phyloP scores from a whole-genome alignment of 176 grass and related monocot genomes.

The Aegilops tauschii region DNA sequence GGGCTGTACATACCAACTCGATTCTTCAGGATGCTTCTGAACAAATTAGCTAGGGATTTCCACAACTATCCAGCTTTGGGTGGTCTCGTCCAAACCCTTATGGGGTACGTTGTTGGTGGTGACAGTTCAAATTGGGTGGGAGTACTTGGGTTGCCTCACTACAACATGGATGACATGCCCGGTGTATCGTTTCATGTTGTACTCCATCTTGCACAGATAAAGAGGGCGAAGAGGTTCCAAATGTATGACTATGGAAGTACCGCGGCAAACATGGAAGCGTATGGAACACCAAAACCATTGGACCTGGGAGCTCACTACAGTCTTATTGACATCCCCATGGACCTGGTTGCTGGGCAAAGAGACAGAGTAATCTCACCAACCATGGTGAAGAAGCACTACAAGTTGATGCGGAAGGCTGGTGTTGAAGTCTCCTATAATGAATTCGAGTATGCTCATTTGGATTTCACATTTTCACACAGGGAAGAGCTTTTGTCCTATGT shows the following conservation, averaged over 20 bases:
- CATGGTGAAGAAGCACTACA: constrained; percentile 95
- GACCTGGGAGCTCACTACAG: constrained; percentile 73
- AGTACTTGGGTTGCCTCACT: constrained; percentile 83
- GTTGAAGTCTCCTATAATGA: constrained; percentile 89
- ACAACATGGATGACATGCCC: constrained; percentile 99
- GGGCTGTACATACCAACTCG: constrained; percentile 94
- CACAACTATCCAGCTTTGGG: constrained; percentile 93
- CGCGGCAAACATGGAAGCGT: constrained; percentile 67
- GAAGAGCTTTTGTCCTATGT: constrained; percentile 94
- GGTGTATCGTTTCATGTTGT: constrained; percentile 90
- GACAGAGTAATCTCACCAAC: constrained; percentile 83
- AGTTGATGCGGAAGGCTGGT: constrained; percentile 60
- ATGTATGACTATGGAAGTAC: constrained; percentile 94
- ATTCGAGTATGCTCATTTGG: constrained; percentile 97
- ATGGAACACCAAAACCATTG: constrained; percentile 77
- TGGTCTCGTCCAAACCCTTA: constrained; percentile 92
- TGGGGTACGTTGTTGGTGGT: constrained; percentile 88
- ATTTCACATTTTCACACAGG: constrained; percentile 95
- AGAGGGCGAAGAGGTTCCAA: constrained; percentile 68
- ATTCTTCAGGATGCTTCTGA: constrained; percentile 98
- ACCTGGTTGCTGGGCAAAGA: constrained; percentile 79
- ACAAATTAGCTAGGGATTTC: constrained; percentile 95
- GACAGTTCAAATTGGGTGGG: constrained; percentile 98
- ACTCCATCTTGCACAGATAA: constrained; percentile 91
- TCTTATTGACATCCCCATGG: constrained; percentile 77